Conservation (phyloP, 768 basidiomycete species). For the Naganishia onofrii region DNA sequence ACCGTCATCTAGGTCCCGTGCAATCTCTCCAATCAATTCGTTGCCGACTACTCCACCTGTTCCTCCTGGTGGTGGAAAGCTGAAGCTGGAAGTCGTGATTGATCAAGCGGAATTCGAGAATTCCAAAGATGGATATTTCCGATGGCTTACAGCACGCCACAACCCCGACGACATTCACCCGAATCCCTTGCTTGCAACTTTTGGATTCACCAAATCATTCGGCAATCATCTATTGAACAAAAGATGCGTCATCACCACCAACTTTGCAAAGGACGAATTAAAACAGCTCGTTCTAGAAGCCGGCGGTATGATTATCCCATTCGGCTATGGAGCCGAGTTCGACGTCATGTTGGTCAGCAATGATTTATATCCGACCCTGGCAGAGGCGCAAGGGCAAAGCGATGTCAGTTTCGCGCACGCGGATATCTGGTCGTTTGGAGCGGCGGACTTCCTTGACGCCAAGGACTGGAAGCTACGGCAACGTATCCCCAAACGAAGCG, state of each 20-base stretch:
- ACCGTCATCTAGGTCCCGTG: background rate
- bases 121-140: constrained; percentile 14
- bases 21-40: constrained; percentile 4
- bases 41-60: background rate
- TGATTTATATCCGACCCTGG: background rate
- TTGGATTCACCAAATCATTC: constrained; percentile 15
- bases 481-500: constrained; percentile 13
- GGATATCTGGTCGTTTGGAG: constrained; percentile 14
- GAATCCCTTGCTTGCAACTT: background rate
- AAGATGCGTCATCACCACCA: constrained; percentile 5
- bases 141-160: background rate
- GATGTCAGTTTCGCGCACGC: background rate
- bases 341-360: constrained; percentile 14
- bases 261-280: constrained; percentile 8
- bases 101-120: constrained; percentile 15
- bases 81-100: constrained; percentile 15
- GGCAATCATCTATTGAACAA: constrained; percentile 1
- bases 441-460: constrained; percentile 1
- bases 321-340: background rate
- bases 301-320: background rate
- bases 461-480: constrained; percentile 1
- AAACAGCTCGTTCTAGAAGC: constrained; percentile 5
- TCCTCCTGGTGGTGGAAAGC: constrained; percentile 5
- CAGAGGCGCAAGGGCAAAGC: background rate
- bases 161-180: constrained; percentile 8